Conservation (phyloP, 352 stramenopile species). For the Phytophthora quininea region DNA sequence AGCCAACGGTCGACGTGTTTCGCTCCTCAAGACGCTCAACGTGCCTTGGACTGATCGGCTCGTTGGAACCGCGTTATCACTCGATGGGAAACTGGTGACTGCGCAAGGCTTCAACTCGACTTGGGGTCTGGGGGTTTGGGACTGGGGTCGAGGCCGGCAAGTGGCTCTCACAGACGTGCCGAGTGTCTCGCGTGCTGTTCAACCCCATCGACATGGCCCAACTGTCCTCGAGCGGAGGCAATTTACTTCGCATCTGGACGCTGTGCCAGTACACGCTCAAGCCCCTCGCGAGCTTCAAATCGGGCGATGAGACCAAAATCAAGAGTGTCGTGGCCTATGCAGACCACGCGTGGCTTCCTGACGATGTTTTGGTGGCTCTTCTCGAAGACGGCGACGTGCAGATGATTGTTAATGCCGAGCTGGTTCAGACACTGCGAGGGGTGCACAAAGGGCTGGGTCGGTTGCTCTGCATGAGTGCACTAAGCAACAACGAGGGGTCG, state of each 20-base stretch:
- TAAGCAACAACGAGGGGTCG: slow-evolving; percentile 58
- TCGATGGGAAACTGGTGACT: slow-evolving; percentile 73
- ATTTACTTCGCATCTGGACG: slow-evolving; percentile 77
- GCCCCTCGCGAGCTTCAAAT: slow-evolving; percentile 77
- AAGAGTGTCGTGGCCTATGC: slow-evolving; percentile 57
- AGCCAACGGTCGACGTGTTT: slow-evolving; percentile 23
- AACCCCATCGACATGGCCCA: slow-evolving; percentile 83
- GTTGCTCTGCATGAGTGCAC: slow-evolving; percentile 43
- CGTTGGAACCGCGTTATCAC: slow-evolving; percentile 57
- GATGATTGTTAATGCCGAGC: slow-evolving; percentile 73
- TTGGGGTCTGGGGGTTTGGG: slow-evolving; percentile 77
- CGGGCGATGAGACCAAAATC: slow-evolving; percentile 63
- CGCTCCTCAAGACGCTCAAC: slow-evolving; percentile 51
- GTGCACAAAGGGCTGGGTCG: slow-evolving; percentile 53
- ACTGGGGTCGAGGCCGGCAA: slow-evolving; percentile 74
- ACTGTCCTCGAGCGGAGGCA: slow-evolving; percentile 72
- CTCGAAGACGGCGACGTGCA: slow-evolving; percentile 79
- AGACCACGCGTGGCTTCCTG: slow-evolving; percentile 74
- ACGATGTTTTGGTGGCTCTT: slow-evolving; percentile 69
- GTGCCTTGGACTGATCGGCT: slow-evolving; percentile 63
- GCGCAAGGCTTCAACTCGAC: slow-evolving; percentile 55
- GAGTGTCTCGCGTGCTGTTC: slow-evolving; percentile 76
- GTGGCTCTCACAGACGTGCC: slow-evolving; percentile 63
- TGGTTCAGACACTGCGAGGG: slow-evolving; percentile 69
- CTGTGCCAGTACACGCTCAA: slow-evolving; percentile 77